These are phyloP conservation scores for Tolypocladium guangdongense DNA, from an alignment of 2,329 filamentous ascomycete genomes.

Conservation along the genomic window DNA sequence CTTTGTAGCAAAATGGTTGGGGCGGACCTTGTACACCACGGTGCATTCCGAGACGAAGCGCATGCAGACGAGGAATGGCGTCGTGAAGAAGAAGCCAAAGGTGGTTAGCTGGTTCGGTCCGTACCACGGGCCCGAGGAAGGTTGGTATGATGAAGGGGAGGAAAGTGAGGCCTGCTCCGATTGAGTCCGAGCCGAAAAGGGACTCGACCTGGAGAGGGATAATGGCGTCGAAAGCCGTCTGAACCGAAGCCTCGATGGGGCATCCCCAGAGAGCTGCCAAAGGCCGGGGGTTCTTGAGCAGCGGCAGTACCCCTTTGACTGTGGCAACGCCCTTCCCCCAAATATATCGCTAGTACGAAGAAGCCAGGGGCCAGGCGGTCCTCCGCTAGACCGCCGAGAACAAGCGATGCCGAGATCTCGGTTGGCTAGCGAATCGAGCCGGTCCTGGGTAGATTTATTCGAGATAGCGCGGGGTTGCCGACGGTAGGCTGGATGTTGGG, in stretches of 20 bases:
- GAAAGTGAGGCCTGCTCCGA: slow-evolving; percentile 22
- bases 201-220: slow-evolving; percentile 19
- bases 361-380: too few species aligned
- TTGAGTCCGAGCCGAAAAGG: slow-evolving; percentile 20
- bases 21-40: slow-evolving; percentile 17
- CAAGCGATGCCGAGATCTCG: too few species aligned
- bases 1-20: too few species aligned
- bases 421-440: too few species aligned
- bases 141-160: slow-evolving; percentile 20
- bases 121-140: slow-evolving; percentile 20
- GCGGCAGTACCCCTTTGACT: too few species aligned
- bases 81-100: slow-evolving; percentile 19
- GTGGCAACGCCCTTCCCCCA: too few species aligned
- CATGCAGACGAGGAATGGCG: slow-evolving; percentile 22
- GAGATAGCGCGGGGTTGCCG: too few species aligned
- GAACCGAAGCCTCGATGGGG: slow-evolving; percentile 19
- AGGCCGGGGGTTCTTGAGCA: slow-evolving; percentile 20
- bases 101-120: slow-evolving; percentile 23
- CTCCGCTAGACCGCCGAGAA: too few species aligned
- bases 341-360: too few species aligned
- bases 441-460: too few species aligned
- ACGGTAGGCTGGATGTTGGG: too few species aligned
- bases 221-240: slow-evolving; percentile 23
- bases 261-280: slow-evolving; percentile 22
- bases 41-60: slow-evolving; percentile 20